phyloP scores from a whole-genome alignment of 352 stramenopile genomes.

The Globisporangium nunn region DNA sequence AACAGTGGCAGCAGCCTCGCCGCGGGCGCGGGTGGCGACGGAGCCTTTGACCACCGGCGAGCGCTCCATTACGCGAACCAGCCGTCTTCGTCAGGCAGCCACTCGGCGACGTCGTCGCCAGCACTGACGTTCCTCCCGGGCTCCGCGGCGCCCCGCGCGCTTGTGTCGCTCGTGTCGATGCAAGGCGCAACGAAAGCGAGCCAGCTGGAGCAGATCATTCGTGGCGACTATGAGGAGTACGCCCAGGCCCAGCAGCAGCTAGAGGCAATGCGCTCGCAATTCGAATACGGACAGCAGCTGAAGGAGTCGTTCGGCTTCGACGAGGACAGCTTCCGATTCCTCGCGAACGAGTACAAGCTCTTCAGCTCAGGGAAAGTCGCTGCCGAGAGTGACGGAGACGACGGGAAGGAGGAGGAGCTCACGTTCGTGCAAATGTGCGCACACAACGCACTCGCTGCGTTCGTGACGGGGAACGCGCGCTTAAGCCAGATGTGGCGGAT shows the following conservation, averaged over 20 bases:
- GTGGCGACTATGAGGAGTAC: slow-evolving; percentile 56
- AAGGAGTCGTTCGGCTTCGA: slow-evolving; percentile 84
- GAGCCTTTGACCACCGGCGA: slow-evolving; percentile 7
- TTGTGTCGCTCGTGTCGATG: slow-evolving; percentile 71
- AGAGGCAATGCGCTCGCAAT: slow-evolving; percentile 54
- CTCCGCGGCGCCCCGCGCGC: slow-evolving; percentile 26
- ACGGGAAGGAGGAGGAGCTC: slow-evolving; percentile 11
- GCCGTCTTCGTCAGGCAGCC: slow-evolving; percentile 7
- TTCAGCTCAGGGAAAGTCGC: slow-evolving; percentile 18
- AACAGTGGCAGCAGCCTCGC: slow-evolving; percentile 9
- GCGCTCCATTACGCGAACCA: slow-evolving; percentile 15
- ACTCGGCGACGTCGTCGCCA: slow-evolving; percentile 22
- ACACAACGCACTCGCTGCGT: slow-evolving; percentile 74
- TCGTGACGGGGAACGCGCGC: slow-evolving; percentile 65
- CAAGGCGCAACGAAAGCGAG: slow-evolving; percentile 56
- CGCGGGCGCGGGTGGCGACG: background rate
- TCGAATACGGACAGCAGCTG: slow-evolving; percentile 57
- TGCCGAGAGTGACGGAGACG: slow-evolving; percentile 7
- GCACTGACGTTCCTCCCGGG: slow-evolving; percentile 31
- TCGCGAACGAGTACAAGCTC: slow-evolving; percentile 67
- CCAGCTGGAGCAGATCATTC: slow-evolving; percentile 65
- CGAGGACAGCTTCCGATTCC: slow-evolving; percentile 76
- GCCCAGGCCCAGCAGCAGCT: slow-evolving; percentile 42
- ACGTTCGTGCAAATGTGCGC: slow-evolving; percentile 73
- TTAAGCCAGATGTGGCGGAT: slow-evolving; percentile 86